Percentiles rank a stretch among this genome's conserved stretches.
Evolutionary conservation across 371 early-diverging fungal species (phyloP).

Genomic region (Capillidium rhysosporum): DNA sequence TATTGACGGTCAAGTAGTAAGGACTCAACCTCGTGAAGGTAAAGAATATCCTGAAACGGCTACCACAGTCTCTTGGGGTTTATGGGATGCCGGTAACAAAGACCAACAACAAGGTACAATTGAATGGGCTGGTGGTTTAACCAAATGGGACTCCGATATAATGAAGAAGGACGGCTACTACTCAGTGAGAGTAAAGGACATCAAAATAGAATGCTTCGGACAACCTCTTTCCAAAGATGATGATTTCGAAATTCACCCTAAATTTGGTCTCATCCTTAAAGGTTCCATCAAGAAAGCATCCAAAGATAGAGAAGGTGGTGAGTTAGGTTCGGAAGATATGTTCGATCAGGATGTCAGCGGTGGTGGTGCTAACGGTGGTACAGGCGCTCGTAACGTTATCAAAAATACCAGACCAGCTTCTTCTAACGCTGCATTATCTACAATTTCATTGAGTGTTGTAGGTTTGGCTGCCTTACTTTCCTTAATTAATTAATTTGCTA

Average conservation of each 20-base stretch:
- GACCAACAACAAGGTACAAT: conserved; percentile 7
- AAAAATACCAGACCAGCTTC: no score
- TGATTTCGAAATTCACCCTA: background rate
- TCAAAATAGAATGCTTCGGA: background rate
- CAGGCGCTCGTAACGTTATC: no score
- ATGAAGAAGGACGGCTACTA: conserved; percentile 4
- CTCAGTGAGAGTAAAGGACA: background rate
- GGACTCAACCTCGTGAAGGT: conserved; percentile 14
- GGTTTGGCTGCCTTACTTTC: no score
- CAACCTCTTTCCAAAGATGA: background rate
- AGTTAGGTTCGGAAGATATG: background rate
- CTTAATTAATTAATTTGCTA: no score
- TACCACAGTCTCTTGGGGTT: conserved; percentile 29
- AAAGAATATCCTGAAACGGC: conserved; percentile 28
- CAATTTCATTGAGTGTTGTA: no score
- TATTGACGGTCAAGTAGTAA: conserved; percentile 25
- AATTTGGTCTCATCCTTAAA: background rate
- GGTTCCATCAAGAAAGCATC: background rate
- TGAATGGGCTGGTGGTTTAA: conserved; percentile 16
- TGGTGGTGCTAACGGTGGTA: no score
- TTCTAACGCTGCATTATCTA: no score
- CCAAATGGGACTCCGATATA: conserved; percentile 5
- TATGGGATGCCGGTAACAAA: conserved; percentile 39
- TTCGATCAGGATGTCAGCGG: background rate
- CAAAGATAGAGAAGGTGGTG: background rate